Percentiles rank a stretch among this genome's conserved stretches.
phyloP scores from a whole-genome alignment of 2,329 filamentous ascomycete genomes.

The Zelopaecilomyces penicillatus region DNA sequence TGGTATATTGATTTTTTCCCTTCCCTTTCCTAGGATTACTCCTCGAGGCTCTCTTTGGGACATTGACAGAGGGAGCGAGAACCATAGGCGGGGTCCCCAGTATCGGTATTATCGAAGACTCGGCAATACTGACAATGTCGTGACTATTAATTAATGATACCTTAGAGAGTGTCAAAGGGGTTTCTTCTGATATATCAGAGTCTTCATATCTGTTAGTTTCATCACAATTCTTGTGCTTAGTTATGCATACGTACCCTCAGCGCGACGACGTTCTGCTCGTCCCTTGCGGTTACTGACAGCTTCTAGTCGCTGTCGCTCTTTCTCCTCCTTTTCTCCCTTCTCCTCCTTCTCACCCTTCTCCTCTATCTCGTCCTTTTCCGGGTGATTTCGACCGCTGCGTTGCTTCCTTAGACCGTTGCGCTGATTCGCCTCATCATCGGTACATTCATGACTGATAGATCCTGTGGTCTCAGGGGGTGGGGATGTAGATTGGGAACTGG shows the following conservation, averaged over 20 bases:
- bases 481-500: conserved; percentile 64
- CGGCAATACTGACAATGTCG: conserved; percentile 20
- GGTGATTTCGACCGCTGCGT: conserved; percentile 51
- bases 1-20: conserved; percentile 76
- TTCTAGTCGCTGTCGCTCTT: conserved; percentile 65
- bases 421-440: conserved; percentile 57
- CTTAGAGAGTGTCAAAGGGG: conserved; percentile 38
- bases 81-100: conserved; percentile 36
- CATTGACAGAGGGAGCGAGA: conserved; percentile 36
- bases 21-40: conserved; percentile 58
- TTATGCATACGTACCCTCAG: conserved; percentile 54
- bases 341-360: too few relatives aligned
- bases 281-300: conserved; percentile 73
- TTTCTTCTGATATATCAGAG: conserved; percentile 64
- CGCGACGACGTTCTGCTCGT: conserved; percentile 69
- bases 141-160: conserved; percentile 20
- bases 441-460: conserved; percentile 50
- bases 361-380: too few relatives aligned
- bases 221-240: background rate
- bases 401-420: conserved; percentile 51
- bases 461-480: conserved; percentile 40
- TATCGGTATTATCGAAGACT: conserved; percentile 21
- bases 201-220: conserved; percentile 36
- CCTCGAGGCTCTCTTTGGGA: conserved; percentile 51
- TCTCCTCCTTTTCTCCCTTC: conserved; percentile 62